These are phyloP conservation scores for Bruguiera gymnorhiza DNA, from an alignment of 345 rosid species.

Conservation along the genomic window DNA sequence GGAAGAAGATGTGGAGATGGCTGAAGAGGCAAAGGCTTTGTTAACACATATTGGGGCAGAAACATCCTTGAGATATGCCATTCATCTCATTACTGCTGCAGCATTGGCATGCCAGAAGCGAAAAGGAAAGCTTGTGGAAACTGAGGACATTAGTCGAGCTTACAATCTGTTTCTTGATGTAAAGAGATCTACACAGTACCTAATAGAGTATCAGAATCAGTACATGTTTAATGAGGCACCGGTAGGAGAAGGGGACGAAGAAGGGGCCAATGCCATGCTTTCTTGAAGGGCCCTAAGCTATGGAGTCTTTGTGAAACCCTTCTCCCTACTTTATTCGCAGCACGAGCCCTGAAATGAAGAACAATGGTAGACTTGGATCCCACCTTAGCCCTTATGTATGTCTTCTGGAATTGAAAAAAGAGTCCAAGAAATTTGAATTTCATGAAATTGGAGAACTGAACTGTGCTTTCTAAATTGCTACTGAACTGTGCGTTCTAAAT, in stretches of 20 bases:
- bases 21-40: conserved; percentile 46
- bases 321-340: too few relatives aligned
- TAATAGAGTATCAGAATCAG: conserved; percentile 83
- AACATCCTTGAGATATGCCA: conserved; percentile 89
- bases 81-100: conserved; percentile 79
- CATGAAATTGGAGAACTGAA: too few relatives aligned
- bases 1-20: conserved; percentile 46
- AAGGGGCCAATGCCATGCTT: conserved; percentile 46
- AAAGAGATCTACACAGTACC: conserved; percentile 86
- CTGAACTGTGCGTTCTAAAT: too few relatives aligned
- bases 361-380: too few relatives aligned
- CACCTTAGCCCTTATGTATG: too few relatives aligned
- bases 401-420: too few relatives aligned
- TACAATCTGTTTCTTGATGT: conserved; percentile 83
- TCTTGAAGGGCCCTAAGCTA: conserved; percentile 16
- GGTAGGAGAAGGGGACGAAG: conserved; percentile 40
- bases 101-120: conserved; percentile 83
- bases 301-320: neutral
- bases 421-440: too few relatives aligned
- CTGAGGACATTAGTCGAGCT: conserved; percentile 67
- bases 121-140: conserved; percentile 72
- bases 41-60: conserved; percentile 78
- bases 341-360: too few relatives aligned
- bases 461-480: too few relatives aligned
- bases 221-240: conserved; percentile 78